Evolutionary conservation across 1,284 basidiomycete genomes (phyloP), one percentile per base, ranked within the genome.

Genomic region (Cronartium quercuum): DNA sequence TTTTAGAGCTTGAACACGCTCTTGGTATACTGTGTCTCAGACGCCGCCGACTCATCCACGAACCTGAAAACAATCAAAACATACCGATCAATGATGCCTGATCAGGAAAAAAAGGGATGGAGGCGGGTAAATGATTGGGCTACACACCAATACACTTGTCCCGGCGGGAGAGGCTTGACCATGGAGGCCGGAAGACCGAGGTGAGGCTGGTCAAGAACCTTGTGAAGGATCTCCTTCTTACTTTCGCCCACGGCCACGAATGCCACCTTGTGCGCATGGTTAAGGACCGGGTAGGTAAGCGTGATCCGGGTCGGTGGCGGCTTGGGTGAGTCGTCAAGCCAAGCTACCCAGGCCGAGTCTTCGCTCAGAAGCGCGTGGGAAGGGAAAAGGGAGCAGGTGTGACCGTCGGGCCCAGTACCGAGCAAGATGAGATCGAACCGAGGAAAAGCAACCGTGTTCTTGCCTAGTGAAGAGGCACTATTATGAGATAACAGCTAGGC

Each of bases 331-430:
- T 98, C 92, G 66, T 91, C 88, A 80, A 98, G 86, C 82, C 89
- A 91, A 0, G 94, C 94, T 15, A 98, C 91, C 95, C 95, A 98
- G 71, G 92, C 86, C 81, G 92, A 91, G 76, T 86, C 87, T 83
- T 98, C 95, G 34, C 84, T 80, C 44, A 98, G 86, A 57, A 98
- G 86, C 71, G 87, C 86, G 82, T 98, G 95, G 4, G 87, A 90
- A 18, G 95, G 94, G 87, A 98, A 98, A 77, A 98, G 88, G 13
- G 91, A 94, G 78, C 90, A 93, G 34, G 94, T 98, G 85, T 98
- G 96, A 29, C 95, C 95, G 81, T 98, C 95, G 5, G 91, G 89
- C 24, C 94, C 94, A 86, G 93, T 89, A 67, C 94, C 94, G 68
- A 97, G 88, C 60, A 97, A 87, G 83, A 96, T 90, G 80, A 97